Base-by-base conservation (phyloP, 805 yeast genomes). In the Jamesozyma spencerorum region DNA sequence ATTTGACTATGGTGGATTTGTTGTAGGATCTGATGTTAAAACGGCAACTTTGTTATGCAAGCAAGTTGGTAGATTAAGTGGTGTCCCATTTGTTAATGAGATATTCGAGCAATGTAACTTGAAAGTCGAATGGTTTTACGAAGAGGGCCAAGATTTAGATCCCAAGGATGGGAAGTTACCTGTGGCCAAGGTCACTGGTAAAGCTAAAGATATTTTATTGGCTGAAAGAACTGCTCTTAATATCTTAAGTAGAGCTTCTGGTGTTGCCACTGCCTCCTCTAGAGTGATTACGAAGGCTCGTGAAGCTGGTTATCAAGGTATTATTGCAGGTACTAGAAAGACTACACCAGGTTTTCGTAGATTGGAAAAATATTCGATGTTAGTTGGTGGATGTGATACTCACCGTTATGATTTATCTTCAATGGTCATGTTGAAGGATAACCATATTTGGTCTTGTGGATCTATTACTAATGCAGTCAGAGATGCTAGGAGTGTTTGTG, bases 391-490 rank as follows among this genome's bases (percentile, higher is more conserved):
- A 3, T 83, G 85, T 41, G 97, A 88, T 57, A 74, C 92, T 41
- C 97, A 88, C 61, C 71, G 97, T 47, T 85, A 85, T 57, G 97
- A 90, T 58, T 73, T 88, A 42, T 80, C 92, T 34, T 75, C 92
- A 2, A 88, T 88, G 97, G 88, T 90, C 2, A 88, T 90, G 97
- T 72, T 88, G 51, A 88, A 88, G 61, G 97, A 88, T 57, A 88
- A 88, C 60, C 97, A 90, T 57, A 73, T 88, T 31, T 84, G 92
- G 78, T 79, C 95, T 3, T 84, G 94, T 2, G 97, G 97, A 0
- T 85, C 95, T 22, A 90, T 88, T 46, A 83, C 94, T 3, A 66
- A 72, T 36, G 97, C 97, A 1, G 90, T 90, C 6, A 51, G 64
- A 27, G 71, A 72, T 44, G 97, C 97, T 1, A 72, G 85, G 41